phyloP scores from a whole-genome alignment of 352 stramenopile genomes.

The Elongisporangium senticosum region DNA sequence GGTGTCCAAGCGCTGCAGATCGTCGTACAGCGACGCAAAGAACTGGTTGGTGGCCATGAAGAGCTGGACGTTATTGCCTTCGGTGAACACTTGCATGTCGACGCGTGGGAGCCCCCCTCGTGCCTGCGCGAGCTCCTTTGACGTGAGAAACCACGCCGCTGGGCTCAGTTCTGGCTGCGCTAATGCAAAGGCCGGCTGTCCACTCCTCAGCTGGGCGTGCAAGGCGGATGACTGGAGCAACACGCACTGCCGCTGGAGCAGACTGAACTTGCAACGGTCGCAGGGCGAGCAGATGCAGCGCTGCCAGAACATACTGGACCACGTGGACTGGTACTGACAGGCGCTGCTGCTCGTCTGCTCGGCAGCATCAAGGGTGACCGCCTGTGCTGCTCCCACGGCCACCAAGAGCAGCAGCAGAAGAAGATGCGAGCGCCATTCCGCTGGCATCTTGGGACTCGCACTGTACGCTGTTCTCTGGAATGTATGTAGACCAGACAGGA shows the following conservation, averaged over 20 bases:
- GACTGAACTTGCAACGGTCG: slow-evolving; percentile 28
- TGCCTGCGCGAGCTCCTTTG: slow-evolving; percentile 42
- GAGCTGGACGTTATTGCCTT: slow-evolving; percentile 39
- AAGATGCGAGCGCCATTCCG: neutral
- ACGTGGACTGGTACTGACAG: neutral
- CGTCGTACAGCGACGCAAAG: slow-evolving; percentile 43
- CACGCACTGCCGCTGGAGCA: slow-evolving; percentile 13
- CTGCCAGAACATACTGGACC: slow-evolving; percentile 10
- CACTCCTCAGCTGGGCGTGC: slow-evolving; percentile 6
- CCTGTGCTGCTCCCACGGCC: neutral
- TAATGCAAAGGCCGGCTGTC: neutral
- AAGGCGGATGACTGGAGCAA: slow-evolving; percentile 13
- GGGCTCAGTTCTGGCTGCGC: slow-evolving; percentile 41
- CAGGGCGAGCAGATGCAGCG: slow-evolving; percentile 35
- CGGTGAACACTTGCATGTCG: slow-evolving; percentile 38
- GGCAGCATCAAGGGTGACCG: neutral
- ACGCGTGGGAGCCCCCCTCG: slow-evolving; percentile 36
- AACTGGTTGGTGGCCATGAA: slow-evolving; percentile 36
- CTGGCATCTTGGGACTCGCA: neutral
- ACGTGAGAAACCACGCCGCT: slow-evolving; percentile 52
- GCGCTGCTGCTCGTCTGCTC: neutral
- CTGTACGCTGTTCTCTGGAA: slow-evolving; percentile 1
- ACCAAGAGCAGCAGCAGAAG: slow-evolving; percentile 1
- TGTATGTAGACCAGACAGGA: slow-evolving; percentile 3
- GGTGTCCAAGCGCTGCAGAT: slow-evolving; percentile 23